Evolutionary conservation across 495 filamentous ascomycete species (phyloP).

Genomic region (Viridothelium virens): DNA sequence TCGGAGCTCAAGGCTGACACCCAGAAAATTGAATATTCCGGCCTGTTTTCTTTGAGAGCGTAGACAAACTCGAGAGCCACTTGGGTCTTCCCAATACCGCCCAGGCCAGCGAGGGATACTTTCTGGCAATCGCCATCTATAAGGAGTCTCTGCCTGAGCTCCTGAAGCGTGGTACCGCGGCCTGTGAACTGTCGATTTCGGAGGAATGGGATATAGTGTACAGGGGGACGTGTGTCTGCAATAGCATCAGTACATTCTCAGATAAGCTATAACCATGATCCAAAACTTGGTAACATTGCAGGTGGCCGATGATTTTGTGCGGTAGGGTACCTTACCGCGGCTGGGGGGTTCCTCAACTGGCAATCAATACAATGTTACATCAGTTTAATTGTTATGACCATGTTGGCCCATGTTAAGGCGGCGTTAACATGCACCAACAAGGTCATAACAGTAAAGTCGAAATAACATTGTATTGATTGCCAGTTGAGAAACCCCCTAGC

Average conservation of each 20-base stretch:
- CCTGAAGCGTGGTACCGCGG: slow-evolving; percentile 3
- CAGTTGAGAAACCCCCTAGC: too few relatives aligned
- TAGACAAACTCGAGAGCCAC: slow-evolving; percentile 19
- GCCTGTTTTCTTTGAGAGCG: slow-evolving; percentile 10
- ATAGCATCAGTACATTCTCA: neutral
- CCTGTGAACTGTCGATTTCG: slow-evolving; percentile 8
- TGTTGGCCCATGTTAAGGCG: neutral
- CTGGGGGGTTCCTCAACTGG: too few relatives aligned
- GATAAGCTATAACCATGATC: too few relatives aligned
- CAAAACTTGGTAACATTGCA: too few relatives aligned
- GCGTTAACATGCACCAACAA: too few relatives aligned
- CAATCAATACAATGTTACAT: too few relatives aligned
- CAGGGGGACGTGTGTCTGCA: neutral
- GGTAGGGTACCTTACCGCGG: too few relatives aligned
- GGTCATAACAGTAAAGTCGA: too few relatives aligned
- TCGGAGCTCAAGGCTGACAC: slow-evolving; percentile 15
- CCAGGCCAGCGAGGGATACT: slow-evolving; percentile 19
- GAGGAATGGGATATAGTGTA: slow-evolving; percentile 9
- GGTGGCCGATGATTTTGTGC: too few relatives aligned
- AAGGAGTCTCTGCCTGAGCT: slow-evolving; percentile 15
- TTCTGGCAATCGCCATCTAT: slow-evolving; percentile 6
- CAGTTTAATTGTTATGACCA: too few relatives aligned
- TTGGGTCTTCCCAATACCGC: slow-evolving; percentile 25
- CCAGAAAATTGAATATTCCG: slow-evolving; percentile 22
- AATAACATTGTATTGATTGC: neutral